Percentiles rank a stretch among this genome's conserved stretches.
These are phyloP conservation scores for Paratinospora sagittata DNA, from an alignment of 164 flowering plant species.

Conservation along the genomic window DNA sequence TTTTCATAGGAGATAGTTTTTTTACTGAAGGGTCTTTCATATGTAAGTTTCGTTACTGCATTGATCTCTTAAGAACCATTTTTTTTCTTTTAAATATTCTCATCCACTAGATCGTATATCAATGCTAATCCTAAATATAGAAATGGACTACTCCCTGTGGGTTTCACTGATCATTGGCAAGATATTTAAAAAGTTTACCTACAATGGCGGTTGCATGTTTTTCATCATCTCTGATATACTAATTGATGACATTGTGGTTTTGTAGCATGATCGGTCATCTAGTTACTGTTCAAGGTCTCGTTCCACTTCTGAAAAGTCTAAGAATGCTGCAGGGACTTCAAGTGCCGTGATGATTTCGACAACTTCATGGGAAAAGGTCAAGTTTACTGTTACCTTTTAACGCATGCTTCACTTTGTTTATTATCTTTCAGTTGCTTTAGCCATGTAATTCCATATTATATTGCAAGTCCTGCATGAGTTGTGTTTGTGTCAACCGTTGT, in stretches of 20 bases:
- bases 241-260: slow-evolving; percentile 15
- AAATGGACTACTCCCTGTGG: background rate
- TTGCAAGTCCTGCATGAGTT: too few relatives aligned
- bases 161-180: background rate
- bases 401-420: background rate
- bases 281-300: slow-evolving; percentile 55
- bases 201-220: background rate
- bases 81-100: too few relatives aligned
- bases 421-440: background rate
- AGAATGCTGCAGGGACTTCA: slow-evolving; percentile 25
- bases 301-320: slow-evolving; percentile 35
- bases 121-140: background rate
- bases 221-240: background rate
- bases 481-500: too few relatives aligned
- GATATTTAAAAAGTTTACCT: background rate
- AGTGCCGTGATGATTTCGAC: slow-evolving; percentile 25
- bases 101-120: too few relatives aligned
- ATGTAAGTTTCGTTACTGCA: too few relatives aligned
- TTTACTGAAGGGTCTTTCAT: too few relatives aligned
- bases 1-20: too few relatives aligned
- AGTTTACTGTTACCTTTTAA: background rate
- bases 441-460: background rate
- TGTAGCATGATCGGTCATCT: slow-evolving; percentile 47
- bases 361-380: slow-evolving; percentile 71
- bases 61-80: too few relatives aligned